These are phyloP conservation scores for Euphorbia pulcherrima DNA, from an alignment of 345 rosid species.

Conservation along the genomic window DNA sequence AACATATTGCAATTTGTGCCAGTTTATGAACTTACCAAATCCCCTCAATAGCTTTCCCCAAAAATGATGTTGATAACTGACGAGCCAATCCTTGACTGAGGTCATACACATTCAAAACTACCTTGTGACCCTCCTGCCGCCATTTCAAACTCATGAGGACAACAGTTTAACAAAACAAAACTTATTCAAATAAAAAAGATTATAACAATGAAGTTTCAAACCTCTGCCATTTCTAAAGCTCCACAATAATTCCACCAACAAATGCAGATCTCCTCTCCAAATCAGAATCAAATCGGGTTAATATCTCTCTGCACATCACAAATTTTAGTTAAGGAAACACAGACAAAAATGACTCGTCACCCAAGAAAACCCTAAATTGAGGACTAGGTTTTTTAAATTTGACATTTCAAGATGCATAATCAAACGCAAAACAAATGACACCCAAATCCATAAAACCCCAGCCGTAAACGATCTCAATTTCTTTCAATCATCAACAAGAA, in stretches of 20 bases:
- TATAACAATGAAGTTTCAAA: slow-evolving; percentile 10
- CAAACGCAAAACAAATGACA: background rate
- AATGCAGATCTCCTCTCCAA: slow-evolving; percentile 14
- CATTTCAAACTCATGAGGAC: slow-evolving; percentile 1
- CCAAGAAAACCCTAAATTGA: too few relatives aligned
- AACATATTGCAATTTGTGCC: too few relatives aligned
- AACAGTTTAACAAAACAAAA: background rate
- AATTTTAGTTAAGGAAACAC: too few relatives aligned
- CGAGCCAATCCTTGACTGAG: slow-evolving; percentile 93
- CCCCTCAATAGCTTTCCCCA: slow-evolving; percentile 87
- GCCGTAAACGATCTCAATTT: background rate
- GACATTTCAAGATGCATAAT: background rate
- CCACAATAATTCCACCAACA: slow-evolving; percentile 7
- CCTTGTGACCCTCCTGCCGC: slow-evolving; percentile 71
- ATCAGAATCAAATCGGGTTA: slow-evolving; percentile 8
- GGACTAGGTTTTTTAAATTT: too few relatives aligned
- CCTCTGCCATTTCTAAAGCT: slow-evolving; percentile 60
- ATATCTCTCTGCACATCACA: background rate
- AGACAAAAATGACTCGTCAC: background rate
- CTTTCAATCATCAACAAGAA: too few relatives aligned
- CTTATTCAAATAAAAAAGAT: background rate
- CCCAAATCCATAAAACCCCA: background rate
- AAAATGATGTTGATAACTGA: slow-evolving; percentile 66
- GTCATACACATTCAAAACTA: slow-evolving; percentile 75
- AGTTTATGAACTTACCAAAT: slow-evolving; percentile 58